Base-by-base conservation (phyloP, 805 yeast species). In the Hanseniaspora lindneri region DNA sequence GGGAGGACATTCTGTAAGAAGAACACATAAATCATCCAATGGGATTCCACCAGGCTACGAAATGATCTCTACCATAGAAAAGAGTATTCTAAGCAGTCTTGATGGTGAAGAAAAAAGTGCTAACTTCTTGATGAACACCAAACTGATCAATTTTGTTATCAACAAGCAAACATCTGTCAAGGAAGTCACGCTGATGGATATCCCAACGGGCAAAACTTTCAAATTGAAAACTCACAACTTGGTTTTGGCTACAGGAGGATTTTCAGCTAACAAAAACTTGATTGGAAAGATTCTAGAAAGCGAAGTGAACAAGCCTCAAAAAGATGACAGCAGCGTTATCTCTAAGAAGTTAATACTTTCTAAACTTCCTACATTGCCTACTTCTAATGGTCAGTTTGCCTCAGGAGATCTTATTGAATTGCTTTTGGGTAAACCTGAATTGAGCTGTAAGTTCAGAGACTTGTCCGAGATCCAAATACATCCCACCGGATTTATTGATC, bases 1-100 rank as follows among this genome's bases (percentile, higher is more conserved):
- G 37, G 94, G 94, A 24, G 95, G 95, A 2, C 94, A 84, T 59
- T 78, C 87, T 1, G 76, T 71, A 43, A 78, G 85, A 19, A 70
- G 95, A 61, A 84, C 95, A 1, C 94, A 84, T 60, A 72, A 94
- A 55, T 88, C 94, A 1, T 72, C 75, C 7, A 69, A 70, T 1
- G 68, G 67, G 11, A 58, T 74, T 16, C 79, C 80, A 13, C 82
- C 82, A 3, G 82, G 82, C 0, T 74, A 69, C 60, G 79, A 75
- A 39, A 74, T 77, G 16, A 66, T 77, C 1, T 69, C 74, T 5
- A 66, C 72, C 4, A 58, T 76, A 42, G 63, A 68, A 36, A 66
- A 66, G 37, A 60, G 59, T 16, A 14, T 37, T 28, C 52, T 75
- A 11, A 61, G 70, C 30, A 52, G 56, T 5, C 48, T 59, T n/a